Evolutionary conservation across 2,329 filamentous ascomycete species (phyloP).

Genomic region (Atkinsonella hypoxylon): DNA sequence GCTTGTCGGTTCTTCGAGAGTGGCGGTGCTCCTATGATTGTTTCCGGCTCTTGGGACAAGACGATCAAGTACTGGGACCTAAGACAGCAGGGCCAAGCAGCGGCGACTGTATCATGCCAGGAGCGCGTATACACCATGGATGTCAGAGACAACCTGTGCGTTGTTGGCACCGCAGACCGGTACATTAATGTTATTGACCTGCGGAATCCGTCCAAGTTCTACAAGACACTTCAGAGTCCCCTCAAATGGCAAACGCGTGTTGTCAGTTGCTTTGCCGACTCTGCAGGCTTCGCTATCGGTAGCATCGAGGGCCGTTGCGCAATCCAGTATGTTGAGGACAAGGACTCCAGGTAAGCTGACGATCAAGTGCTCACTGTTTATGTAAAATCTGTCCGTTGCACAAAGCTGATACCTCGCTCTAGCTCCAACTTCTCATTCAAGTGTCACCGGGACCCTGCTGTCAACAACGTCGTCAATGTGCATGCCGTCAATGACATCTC

Average conservation of each 20-base stretch:
- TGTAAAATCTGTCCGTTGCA: neutral
- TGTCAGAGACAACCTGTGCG: slow-evolving; percentile 74
- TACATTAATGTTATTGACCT: slow-evolving; percentile 95
- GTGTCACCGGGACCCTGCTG: slow-evolving; percentile 77
- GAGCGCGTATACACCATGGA: slow-evolving; percentile 88
- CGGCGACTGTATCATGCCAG: slow-evolving; percentile 54
- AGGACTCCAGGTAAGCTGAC: slow-evolving; percentile 56
- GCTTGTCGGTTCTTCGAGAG: slow-evolving; percentile 67
- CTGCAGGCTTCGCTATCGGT: slow-evolving; percentile 84
- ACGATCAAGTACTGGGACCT: slow-evolving; percentile 85
- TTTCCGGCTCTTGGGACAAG: slow-evolving; percentile 90
- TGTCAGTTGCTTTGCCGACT: slow-evolving; percentile 88
- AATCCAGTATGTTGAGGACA: slow-evolving; percentile 97
- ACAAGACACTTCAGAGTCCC: slow-evolving; percentile 92
- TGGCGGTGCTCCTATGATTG: slow-evolving; percentile 64
- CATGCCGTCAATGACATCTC: slow-evolving; percentile 95
- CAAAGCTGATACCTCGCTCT: neutral
- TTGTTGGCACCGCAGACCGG: slow-evolving; percentile 85
- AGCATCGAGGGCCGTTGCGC: slow-evolving; percentile 95
- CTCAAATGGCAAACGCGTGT: slow-evolving; percentile 97
- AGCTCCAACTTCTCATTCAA: slow-evolving; percentile 98
- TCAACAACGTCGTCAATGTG: slow-evolving; percentile 71
- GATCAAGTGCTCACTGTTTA: neutral
- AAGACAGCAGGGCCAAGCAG: slow-evolving; percentile 46
- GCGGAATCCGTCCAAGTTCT: slow-evolving; percentile 76